Evolutionary conservation across 1,139 yeast genomes (phyloP).

Genomic region (Candida dubliniensis): DNA sequence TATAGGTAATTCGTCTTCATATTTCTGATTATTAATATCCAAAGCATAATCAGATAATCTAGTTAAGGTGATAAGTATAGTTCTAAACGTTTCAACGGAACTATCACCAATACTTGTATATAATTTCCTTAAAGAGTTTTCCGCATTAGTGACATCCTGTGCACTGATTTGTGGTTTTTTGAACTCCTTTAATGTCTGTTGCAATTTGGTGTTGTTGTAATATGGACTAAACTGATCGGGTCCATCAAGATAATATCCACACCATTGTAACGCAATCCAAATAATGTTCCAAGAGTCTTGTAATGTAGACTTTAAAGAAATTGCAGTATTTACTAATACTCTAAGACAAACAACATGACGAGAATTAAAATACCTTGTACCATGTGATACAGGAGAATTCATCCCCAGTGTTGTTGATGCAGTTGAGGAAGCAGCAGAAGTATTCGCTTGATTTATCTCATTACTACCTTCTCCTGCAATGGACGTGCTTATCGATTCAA

Average conservation of each 20-base stretch:
- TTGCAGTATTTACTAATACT: conserved; percentile 73
- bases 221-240: conserved; percentile 46
- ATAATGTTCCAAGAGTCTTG: conserved; percentile 68
- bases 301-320: conserved; percentile 74
- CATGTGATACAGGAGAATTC: conserved; percentile 2
- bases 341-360: conserved; percentile 76
- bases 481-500: conserved; percentile 41
- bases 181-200: conserved; percentile 21
- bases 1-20: conserved; percentile 13
- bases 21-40: conserved; percentile 12
- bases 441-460: background rate
- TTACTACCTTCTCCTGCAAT: conserved; percentile 35
- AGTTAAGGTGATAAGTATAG: conserved; percentile 46
- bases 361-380: conserved; percentile 46
- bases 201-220: conserved; percentile 17
- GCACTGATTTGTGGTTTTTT: conserved; percentile 27
- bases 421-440: background rate
- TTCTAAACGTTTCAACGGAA: conserved; percentile 48
- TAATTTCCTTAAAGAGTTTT: conserved; percentile 56
- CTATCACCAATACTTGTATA: conserved; percentile 61
- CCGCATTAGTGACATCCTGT: conserved; percentile 55
- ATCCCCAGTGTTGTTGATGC: background rate
- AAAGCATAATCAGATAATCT: conserved; percentile 36
- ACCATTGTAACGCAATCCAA: conserved; percentile 75
- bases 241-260: conserved; percentile 61